Percentiles rank a stretch among this genome's conserved stretches.
Evolutionary conservation across 1,139 yeast genomes (phyloP).

Genomic region (Candida anutae): DNA sequence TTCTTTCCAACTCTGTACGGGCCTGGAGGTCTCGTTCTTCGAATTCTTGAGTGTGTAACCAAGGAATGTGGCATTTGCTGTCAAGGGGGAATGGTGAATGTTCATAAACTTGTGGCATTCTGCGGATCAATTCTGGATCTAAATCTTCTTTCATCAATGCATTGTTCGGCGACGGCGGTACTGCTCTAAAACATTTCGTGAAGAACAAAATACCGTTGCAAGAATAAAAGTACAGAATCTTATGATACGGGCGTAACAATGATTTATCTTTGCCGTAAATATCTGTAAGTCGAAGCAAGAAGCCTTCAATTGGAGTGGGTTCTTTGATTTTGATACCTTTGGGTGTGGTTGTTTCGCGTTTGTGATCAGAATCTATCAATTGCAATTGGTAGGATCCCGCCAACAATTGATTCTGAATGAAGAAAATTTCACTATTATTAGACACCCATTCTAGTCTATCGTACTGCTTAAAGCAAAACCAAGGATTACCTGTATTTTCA

Average conservation of each 20-base stretch:
- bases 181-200: slow-evolving; percentile 45
- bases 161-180: slow-evolving; percentile 52
- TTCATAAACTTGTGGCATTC: slow-evolving; percentile 31
- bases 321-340: slow-evolving; percentile 24
- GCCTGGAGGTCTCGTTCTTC: slow-evolving; percentile 49
- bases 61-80: slow-evolving; percentile 43
- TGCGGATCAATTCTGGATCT: slow-evolving; percentile 4
- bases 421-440: slow-evolving; percentile 42
- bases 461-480: slow-evolving; percentile 59
- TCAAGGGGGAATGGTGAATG: slow-evolving; percentile 46
- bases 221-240: slow-evolving; percentile 56
- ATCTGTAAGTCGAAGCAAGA: slow-evolving; percentile 51
- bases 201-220: slow-evolving; percentile 55
- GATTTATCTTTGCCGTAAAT: slow-evolving; percentile 38
- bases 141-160: slow-evolving; percentile 14
- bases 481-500: slow-evolving; percentile 16
- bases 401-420: slow-evolving; percentile 22
- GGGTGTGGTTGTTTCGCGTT: slow-evolving; percentile 3
- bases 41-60: slow-evolving; percentile 50
- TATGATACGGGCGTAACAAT: slow-evolving; percentile 40
- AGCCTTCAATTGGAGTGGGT: slow-evolving; percentile 73
- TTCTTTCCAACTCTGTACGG: slow-evolving; percentile 54
- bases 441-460: slow-evolving; percentile 74
- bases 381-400: slow-evolving; percentile 36
- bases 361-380: slow-evolving; percentile 30